These are phyloP conservation scores for Claviceps digitariae DNA, from an alignment of 2,329 filamentous ascomycete species.

Conservation along the genomic window DNA sequence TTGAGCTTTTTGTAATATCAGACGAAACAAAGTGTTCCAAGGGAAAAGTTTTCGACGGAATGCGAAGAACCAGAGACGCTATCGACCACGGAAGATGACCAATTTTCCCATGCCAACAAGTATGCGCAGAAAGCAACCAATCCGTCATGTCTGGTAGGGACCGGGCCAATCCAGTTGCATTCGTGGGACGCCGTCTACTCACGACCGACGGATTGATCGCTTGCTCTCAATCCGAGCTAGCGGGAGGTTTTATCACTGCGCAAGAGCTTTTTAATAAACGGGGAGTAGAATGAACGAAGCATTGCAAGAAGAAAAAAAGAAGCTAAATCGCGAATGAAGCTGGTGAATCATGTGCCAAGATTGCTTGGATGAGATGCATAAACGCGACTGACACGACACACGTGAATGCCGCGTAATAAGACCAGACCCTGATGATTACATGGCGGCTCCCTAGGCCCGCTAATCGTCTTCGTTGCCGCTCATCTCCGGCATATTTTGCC, in stretches of 20 bases:
- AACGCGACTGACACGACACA: neutral
- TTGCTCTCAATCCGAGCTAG: neutral
- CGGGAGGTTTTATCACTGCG: neutral
- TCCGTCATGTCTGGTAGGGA: neutral
- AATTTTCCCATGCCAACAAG: too few species aligned
- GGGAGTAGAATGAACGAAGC: neutral
- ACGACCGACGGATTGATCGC: neutral
- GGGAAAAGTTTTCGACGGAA: too few species aligned
- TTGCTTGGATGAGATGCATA: neutral
- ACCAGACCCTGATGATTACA: constrained; percentile 7
- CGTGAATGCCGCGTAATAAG: neutral
- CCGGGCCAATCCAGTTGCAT: neutral
- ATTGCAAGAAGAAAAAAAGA: neutral
- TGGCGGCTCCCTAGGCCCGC: constrained; percentile 2
- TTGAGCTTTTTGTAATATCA: too few species aligned
- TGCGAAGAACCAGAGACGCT: too few species aligned
- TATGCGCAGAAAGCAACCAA: neutral
- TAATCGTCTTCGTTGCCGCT: neutral
- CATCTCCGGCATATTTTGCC: constrained; percentile 3
- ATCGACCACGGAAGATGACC: too few species aligned
- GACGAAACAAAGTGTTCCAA: too few species aligned
- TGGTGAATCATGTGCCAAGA: neutral
- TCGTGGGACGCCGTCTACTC: neutral
- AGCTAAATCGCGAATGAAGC: neutral
- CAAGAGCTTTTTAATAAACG: neutral